These are phyloP conservation scores for Exsudoporus frostii DNA, from an alignment of 768 basidiomycete species.

Conservation along the genomic window DNA sequence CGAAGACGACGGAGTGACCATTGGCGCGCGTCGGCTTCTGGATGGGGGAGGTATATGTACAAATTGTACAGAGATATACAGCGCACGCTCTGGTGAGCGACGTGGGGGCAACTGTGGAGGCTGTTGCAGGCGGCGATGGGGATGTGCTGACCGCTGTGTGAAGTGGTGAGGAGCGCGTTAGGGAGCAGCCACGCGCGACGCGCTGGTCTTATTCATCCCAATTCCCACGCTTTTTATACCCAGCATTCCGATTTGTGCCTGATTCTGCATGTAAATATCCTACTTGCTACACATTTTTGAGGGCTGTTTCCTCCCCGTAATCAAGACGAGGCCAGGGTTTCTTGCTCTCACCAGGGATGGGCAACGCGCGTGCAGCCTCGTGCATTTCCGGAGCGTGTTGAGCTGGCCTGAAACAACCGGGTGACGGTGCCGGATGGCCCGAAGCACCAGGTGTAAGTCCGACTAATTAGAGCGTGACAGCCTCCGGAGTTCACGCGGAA, in stretches of 20 bases:
- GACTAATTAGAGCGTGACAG: conserved; percentile 26
- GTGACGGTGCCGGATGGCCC: conserved; percentile 6
- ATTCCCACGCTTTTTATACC: conserved; percentile 32
- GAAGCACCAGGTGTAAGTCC: conserved; percentile 22
- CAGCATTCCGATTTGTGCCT: conserved; percentile 22
- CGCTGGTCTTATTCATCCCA: conserved; percentile 36
- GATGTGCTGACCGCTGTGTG: conserved; percentile 38
- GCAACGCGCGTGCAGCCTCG: not conserved
- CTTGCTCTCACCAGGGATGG: conserved; percentile 5
- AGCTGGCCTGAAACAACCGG: conserved; percentile 16
- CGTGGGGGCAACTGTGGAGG: conserved; percentile 20
- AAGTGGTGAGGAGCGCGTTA: conserved; percentile 37
- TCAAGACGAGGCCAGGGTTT: conserved; percentile 8
- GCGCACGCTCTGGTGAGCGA: conserved; percentile 6
- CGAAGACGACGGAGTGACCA: conserved; percentile 81
- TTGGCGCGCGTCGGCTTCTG: conserved; percentile 36
- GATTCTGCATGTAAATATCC: conserved; percentile 13
- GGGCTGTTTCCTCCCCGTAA: conserved; percentile 4
- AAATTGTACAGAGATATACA: conserved; percentile 17
- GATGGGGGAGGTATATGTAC: conserved; percentile 14
- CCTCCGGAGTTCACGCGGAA: conserved; percentile 26
- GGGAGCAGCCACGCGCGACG: conserved; percentile 36
- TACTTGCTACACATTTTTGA: conserved; percentile 10
- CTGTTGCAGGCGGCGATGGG: conserved; percentile 31
- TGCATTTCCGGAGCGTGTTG: not conserved